Base-by-base conservation (phyloP, 139 green algal species). In the Parachlorella kessleri region DNA sequence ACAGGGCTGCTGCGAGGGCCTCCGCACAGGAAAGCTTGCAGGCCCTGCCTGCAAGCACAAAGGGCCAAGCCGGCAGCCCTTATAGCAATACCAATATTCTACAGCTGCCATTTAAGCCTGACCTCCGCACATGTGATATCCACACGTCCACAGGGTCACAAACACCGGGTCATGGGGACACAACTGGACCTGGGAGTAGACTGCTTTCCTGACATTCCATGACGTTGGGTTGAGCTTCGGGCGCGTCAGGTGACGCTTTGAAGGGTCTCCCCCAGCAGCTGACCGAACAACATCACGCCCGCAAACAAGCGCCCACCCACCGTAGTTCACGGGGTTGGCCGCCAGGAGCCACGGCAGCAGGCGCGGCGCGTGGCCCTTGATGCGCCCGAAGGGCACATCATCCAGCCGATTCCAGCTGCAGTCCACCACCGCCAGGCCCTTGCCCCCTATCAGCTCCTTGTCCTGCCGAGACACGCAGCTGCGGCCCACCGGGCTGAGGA, bases 281-380 rank as follows among this genome's bases (percentile, higher is more conserved):
- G 14, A 18, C 48, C 21, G 48, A 59, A 59, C 48, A 59, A 59
- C 14, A 28, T 59, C 48, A n/a, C n/a, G n/a, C n/a, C n/a, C n/a
- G n/a, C 48, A 59, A 59, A 59, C 14, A 14, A 28, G 48, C 21
- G 48, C 48, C 48, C 48, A 18, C 48, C 21, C 48, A 85, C 93
- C 94, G 80, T 98, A 99, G 88, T 99, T 99, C 33, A 99, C 94
- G 3, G 96, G 96, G 84, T 99, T 99, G 32, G 96, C 96, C 3
- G 97, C 97, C 28, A 99, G 87, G 73, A 99, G 84, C 88, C 92
- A 99, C 7, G 97, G 97, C 72, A 99, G 86, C 75, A 99, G 88
- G 0, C 96, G 83, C 1, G 94, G 92, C 5, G 92, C 93, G 0
- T 77, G 77, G 8, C 92, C 91, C 55, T 92, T 93, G 64, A 97